Conservation (phyloP, 2,329 filamentous ascomycete species). For the Diaporthe nobilis region DNA sequence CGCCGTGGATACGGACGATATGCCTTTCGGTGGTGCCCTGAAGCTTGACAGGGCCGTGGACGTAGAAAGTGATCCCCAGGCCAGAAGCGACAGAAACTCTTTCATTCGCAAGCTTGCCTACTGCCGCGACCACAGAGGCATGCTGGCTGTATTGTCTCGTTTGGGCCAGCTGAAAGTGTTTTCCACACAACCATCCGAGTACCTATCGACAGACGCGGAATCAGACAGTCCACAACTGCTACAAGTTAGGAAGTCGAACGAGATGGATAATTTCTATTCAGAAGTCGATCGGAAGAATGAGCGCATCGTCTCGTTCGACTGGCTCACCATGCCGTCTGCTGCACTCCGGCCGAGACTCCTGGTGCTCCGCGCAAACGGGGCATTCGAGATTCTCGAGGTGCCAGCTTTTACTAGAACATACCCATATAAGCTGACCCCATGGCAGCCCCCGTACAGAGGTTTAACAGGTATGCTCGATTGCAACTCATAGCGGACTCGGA, state of each 20-base stretch:
- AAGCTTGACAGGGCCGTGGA: constrained; percentile 71
- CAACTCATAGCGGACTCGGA: background rate
- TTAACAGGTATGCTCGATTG: constrained; percentile 60
- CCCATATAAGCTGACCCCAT: constrained; percentile 72
- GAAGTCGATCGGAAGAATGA: constrained; percentile 68
- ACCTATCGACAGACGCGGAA: constrained; percentile 56
- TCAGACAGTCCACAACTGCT: constrained; percentile 69
- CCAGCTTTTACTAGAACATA: constrained; percentile 71
- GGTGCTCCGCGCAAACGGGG: constrained; percentile 71
- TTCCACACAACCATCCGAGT: constrained; percentile 68
- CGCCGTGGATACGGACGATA: constrained; percentile 71
- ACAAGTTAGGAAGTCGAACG: constrained; percentile 71
- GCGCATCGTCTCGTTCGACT: constrained; percentile 77
- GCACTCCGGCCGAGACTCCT: constrained; percentile 70
- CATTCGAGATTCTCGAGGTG: constrained; percentile 73
- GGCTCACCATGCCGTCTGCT: constrained; percentile 72
- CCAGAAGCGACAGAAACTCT: constrained; percentile 67
- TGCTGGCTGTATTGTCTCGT: constrained; percentile 73
- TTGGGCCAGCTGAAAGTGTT: constrained; percentile 75
- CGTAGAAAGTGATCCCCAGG: constrained; percentile 63
- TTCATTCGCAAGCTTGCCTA: constrained; percentile 75
- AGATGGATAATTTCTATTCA: constrained; percentile 72
- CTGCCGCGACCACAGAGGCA: constrained; percentile 72
- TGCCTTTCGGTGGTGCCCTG: constrained; percentile 74
- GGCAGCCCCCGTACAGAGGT: constrained; percentile 71